Evolutionary conservation across 208 protist species (phyloP), one percentile per base, ranked within the genome.

Genomic region (Acanthamoeba healyi): DNA sequence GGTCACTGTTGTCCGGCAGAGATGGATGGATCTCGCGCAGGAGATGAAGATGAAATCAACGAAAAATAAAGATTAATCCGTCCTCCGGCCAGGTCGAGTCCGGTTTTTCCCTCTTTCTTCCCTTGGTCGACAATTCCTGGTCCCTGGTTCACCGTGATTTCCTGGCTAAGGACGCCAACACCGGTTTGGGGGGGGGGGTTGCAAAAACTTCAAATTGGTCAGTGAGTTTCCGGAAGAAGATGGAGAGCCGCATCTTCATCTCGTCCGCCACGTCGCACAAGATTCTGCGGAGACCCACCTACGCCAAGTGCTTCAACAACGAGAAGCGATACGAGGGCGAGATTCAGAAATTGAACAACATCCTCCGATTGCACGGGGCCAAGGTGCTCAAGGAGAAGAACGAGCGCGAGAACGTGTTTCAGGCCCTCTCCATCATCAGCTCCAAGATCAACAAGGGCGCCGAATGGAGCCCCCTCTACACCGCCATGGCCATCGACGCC

Each of bases 261-360:
- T 51, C 70, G 38, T 9, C 36, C 29, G 40, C 17, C 14, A 49
- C 34, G 1, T 40, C 38, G 70, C 24, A 19, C 14, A 81, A 81
- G 40, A 81, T 81, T 6, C 38, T 81, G 17, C 70, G 70, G 38
- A 34, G 24, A 17, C 70, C 70, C 0, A 49, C 14, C 70, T 81
- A 51, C n/a, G 40, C 70, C 70, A 81, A 44, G 40, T 49, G 70
- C n/a, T 81, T 81, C 29, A 49, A 40, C 38, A 49, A 36, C 15
- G 70, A 40, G 24, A 22, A 36, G 24, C 56, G 81, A 15, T 89
- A 65, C 34, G 34, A 89, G 34, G 81, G 81, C 29, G 51, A 89
- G 9, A 44, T 63, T 44, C 81, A 89, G 34, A 54, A 63, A n/a
- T 34, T 89, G 34, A 63, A 34, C 81, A 89, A 89, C 81, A 63